A percentile compares a stretch with the other conserved stretches of the same genome.
phyloP scores from a whole-genome alignment of 306 rosid species.

The Cucurbita argyrosperma region DNA sequence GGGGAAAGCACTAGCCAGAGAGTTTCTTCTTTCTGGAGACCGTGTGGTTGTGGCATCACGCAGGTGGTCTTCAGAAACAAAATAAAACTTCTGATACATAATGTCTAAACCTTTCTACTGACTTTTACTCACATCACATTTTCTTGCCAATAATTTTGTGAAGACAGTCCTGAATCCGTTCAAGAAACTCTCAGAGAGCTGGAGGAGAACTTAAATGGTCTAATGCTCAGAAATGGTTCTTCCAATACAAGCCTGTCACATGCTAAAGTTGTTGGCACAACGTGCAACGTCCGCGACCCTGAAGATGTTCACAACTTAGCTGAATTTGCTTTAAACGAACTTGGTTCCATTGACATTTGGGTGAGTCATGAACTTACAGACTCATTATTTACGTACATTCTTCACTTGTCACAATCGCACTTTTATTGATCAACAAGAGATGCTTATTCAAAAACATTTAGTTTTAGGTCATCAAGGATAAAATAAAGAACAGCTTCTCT shows the following conservation, averaged over 20 bases:
- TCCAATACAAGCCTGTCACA: slow-evolving; percentile 36
- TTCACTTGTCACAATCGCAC: too few relatives aligned
- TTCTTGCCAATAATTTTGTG: slow-evolving; percentile 10
- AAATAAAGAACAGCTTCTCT: too few relatives aligned
- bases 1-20: slow-evolving; percentile 91
- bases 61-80: slow-evolving; percentile 41
- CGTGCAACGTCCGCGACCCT: slow-evolving; percentile 73
- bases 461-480: background rate
- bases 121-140: background rate
- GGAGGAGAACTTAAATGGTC: slow-evolving; percentile 62
- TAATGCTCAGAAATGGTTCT: slow-evolving; percentile 34
- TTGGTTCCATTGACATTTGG: slow-evolving; percentile 82
- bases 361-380: slow-evolving; percentile 24
- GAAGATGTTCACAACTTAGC: slow-evolving; percentile 62
- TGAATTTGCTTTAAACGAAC: slow-evolving; percentile 42
- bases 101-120: background rate
- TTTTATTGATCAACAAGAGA: background rate
- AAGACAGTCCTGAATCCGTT: slow-evolving; percentile 71
- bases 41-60: slow-evolving; percentile 78
- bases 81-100: background rate
- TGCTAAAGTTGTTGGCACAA: slow-evolving; percentile 75
- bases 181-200: slow-evolving; percentile 61
- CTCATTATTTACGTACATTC: background rate
- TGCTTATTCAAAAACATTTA: background rate
- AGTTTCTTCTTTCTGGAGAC: slow-evolving; percentile 89